These are phyloP conservation scores for Paramecium biaurelia DNA, from an alignment of 73 alveolate genomes.

Conservation along the genomic window DNA sequence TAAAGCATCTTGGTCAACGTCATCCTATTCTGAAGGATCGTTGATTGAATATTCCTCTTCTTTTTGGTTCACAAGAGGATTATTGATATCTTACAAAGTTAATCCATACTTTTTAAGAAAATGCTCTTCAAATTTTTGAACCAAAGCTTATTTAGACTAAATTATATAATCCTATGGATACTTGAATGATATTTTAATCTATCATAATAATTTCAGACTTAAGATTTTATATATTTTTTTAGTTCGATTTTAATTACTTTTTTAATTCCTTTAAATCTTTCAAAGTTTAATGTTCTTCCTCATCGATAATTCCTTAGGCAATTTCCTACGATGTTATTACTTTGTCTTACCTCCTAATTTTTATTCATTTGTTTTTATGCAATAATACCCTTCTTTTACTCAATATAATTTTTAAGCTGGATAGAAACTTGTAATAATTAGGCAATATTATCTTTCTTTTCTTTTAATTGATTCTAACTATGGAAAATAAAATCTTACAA, in stretches of 20 bases:
- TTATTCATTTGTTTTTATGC: slow-evolving; percentile 84
- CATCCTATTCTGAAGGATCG: slow-evolving; percentile 81
- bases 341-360: slow-evolving; percentile 70
- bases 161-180: background rate
- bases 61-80: slow-evolving; percentile 48
- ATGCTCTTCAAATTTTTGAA: slow-evolving; percentile 78
- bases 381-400: slow-evolving; percentile 67
- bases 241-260: slow-evolving; percentile 84
- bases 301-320: slow-evolving; percentile 90
- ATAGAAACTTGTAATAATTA: slow-evolving; percentile 51
- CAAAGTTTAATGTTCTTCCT: slow-evolving; percentile 90
- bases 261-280: slow-evolving; percentile 89
- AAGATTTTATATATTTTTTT: slow-evolving; percentile 77
- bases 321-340: slow-evolving; percentile 20
- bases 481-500: background rate
- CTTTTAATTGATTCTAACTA: slow-evolving; percentile 81
- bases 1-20: slow-evolving; percentile 93
- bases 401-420: slow-evolving; percentile 66
- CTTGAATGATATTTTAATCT: slow-evolving; percentile 75
- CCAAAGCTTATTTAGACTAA: slow-evolving; percentile 70
- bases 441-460: slow-evolving; percentile 74
- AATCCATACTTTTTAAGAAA: slow-evolving; percentile 76
- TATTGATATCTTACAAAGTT: slow-evolving; percentile 51
- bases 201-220: slow-evolving; percentile 82
- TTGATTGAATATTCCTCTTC: slow-evolving; percentile 67